Evolutionary conservation across 2,329 filamentous ascomycete species (phyloP), one percentile per base, ranked within the genome.

Genomic region (Diaporthe vaccinii): DNA sequence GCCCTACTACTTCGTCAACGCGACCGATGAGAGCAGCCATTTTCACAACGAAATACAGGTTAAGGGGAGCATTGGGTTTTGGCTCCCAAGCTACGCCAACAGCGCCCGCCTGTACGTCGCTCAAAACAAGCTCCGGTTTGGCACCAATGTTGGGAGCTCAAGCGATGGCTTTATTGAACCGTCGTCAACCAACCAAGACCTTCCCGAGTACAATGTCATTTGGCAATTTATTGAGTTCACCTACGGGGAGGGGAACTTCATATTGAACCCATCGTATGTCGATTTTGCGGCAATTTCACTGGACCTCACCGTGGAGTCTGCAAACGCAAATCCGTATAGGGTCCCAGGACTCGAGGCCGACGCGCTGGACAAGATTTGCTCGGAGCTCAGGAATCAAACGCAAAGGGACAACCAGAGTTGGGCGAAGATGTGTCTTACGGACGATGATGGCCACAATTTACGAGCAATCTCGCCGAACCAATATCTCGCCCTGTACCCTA

Each of bases 221-320:
- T 75, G 70, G 58, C 59, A 59, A 15, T 75, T 75, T 3, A 41
- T 75, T 12, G 74, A 75, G n/a, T 75, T 75, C 14, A 68, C 74
- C 12, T 75, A 65, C 20, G 51, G 28, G 0, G 1, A 51, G 15
- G 69, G 9, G 2, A 25, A 73, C 1, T 75, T 75, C 59, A 34
- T 62, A 15, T 7, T 65, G 2, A 72, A 75, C 12, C 46, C 72
- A 3, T 73, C 74, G 14, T 67, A 68, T n/a, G 51, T 73, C 10
- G 74, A 75, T 12, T 67, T 73, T 20, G 74, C 72, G 4, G 49
- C 69, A 2, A 68, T 75, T 12, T 71, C 74, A 1, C 17, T 75
- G 12, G 69, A 71, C 10, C 62, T 75, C 8, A 44, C 49, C 8
- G 31, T 73, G 39, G 39, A 28, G 8, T 65, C 74, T 2, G 20